phyloP scores from a whole-genome alignment of 2,329 filamentous ascomycete genomes.

The Diaporthe batatas region DNA sequence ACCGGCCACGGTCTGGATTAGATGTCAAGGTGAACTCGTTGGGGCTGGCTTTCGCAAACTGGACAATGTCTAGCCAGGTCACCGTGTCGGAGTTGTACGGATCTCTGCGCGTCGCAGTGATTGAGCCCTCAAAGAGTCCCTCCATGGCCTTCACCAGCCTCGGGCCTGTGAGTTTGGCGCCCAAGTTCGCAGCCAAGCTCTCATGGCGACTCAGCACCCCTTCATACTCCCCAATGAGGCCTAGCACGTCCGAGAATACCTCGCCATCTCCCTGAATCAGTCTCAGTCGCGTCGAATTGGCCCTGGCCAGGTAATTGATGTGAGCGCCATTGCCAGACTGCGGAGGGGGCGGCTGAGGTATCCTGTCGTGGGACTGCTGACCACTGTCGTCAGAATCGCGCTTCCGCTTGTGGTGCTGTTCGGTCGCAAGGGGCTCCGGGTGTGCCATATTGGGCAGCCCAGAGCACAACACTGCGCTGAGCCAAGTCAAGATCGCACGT shows the following conservation, averaged over 20 bases:
- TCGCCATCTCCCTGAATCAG: slow-evolving; percentile 71
- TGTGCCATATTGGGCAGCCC: slow-evolving; percentile 56
- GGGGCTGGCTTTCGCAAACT: slow-evolving; percentile 85
- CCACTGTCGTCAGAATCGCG: slow-evolving; percentile 60
- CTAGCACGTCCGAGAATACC: slow-evolving; percentile 79
- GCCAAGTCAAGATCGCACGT: slow-evolving; percentile 29
- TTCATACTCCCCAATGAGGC: slow-evolving; percentile 83
- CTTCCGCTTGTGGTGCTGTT: slow-evolving; percentile 62
- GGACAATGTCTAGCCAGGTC: slow-evolving; percentile 88
- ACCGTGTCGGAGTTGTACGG: slow-evolving; percentile 68
- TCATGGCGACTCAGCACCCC: slow-evolving; percentile 86
- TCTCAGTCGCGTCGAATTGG: slow-evolving; percentile 59
- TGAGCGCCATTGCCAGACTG: slow-evolving; percentile 57
- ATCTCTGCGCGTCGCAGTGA: slow-evolving; percentile 69
- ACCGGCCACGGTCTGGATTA: slow-evolving; percentile 75
- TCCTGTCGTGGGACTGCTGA: slow-evolving; percentile 55
- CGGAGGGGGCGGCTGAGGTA: slow-evolving; percentile 59
- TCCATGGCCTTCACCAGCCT: slow-evolving; percentile 90
- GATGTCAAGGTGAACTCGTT: slow-evolving; percentile 81
- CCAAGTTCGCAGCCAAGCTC: slow-evolving; percentile 86
- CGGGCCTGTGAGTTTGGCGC: slow-evolving; percentile 84
- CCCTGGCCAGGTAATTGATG: slow-evolving; percentile 68
- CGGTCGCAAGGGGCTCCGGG: slow-evolving; percentile 35
- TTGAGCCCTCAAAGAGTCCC: slow-evolving; percentile 85
- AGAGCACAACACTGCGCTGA: slow-evolving; percentile 38